Evolutionary conservation across 148 eudicot genomes (phyloP), one percentile per base, ranked within the genome.

Genomic region (Tetragonia tetragonoides): DNA sequence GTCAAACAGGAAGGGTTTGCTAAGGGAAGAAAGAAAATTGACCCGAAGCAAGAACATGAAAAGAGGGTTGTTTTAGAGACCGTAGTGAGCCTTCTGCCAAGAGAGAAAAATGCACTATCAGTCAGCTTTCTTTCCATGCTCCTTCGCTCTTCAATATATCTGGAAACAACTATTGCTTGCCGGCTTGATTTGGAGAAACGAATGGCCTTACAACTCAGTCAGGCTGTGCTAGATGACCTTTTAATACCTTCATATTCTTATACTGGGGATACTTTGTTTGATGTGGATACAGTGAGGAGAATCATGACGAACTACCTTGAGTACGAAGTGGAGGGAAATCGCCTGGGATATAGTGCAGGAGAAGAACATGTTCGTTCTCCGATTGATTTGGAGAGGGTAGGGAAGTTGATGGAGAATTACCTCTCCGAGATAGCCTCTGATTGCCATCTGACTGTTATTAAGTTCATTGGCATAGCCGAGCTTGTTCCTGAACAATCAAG

Each of bases 61-160:
- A 95, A 95, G 83, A 84, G 99, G 83, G 90, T 88, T 42, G 85
- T 93, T 49, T 76, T 93, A 65, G 99, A 95, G 82, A 95, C 99
- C 17, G 84, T 95, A 78, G 97, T 91, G 74, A 88, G 97, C 83
- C 92, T 95, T 78, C 86, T 95, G 24, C 97, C 97, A 72, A 87
- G 87, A 72, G 97, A 95, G 84, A 90, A 76, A 83, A 87, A 95
- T 56, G 78, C 89, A 72, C 75, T 93, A 53, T 85, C 99, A 8
- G 89, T 93, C 40, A 91, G 97, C 88, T 95, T 95, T 75, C 90
- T 95, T 34, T 92, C 97, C 5, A 89, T 91, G 93, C 87, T 95
- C 66, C 97, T 95, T 75, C 87, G 97, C 38, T 84, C 92, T 66
- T 89, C 97, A 12, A 89, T 89, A 74, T 90, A 86, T 82, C 87